A percentile compares a stretch with the other conserved stretches of the same genome.
phyloP scores from a whole-genome alignment of 805 yeast genomes.

The Kluyveromyces siamensis region DNA sequence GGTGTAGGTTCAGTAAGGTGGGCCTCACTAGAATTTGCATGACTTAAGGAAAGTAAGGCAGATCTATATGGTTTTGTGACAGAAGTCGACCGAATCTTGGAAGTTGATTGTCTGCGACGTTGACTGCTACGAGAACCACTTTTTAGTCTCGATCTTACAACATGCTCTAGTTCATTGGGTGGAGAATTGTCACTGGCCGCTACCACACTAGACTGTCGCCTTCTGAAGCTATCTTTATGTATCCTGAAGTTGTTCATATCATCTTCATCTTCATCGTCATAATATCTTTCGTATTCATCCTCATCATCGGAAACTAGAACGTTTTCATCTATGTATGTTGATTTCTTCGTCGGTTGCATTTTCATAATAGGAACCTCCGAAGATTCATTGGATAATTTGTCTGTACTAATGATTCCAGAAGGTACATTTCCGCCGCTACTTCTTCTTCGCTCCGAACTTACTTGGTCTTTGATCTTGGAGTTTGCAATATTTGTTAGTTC shows the following conservation, averaged over 20 bases:
- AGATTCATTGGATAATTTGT: background rate
- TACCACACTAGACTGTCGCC: slow-evolving; percentile 22
- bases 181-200: slow-evolving; percentile 13
- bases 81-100: slow-evolving; percentile 12
- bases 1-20: background rate
- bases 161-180: slow-evolving; percentile 16
- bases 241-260: slow-evolving; percentile 20
- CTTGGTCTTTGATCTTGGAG: slow-evolving; percentile 37
- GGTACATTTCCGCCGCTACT: slow-evolving; percentile 16
- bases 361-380: background rate
- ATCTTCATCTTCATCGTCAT: slow-evolving; percentile 20
- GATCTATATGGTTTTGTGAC: slow-evolving; percentile 12
- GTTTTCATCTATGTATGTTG: slow-evolving; percentile 34
- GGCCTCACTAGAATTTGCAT: slow-evolving; percentile 7
- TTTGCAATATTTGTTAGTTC: slow-evolving; percentile 33
- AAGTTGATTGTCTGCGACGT: slow-evolving; percentile 9
- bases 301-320: slow-evolving; percentile 28
- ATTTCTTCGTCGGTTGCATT: slow-evolving; percentile 1
- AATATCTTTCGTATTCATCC: slow-evolving; percentile 30
- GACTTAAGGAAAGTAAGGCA: slow-evolving; percentile 1
- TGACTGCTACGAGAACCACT: background rate
- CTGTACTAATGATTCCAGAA: background rate
- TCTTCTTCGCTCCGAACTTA: slow-evolving; percentile 24
- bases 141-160: background rate
- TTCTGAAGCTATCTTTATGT: slow-evolving; percentile 15